Percentiles rank a stretch among this genome's conserved stretches.
Evolutionary conservation across 2,329 filamentous ascomycete genomes (phyloP).

Genomic region (Cryphonectria radicalis): DNA sequence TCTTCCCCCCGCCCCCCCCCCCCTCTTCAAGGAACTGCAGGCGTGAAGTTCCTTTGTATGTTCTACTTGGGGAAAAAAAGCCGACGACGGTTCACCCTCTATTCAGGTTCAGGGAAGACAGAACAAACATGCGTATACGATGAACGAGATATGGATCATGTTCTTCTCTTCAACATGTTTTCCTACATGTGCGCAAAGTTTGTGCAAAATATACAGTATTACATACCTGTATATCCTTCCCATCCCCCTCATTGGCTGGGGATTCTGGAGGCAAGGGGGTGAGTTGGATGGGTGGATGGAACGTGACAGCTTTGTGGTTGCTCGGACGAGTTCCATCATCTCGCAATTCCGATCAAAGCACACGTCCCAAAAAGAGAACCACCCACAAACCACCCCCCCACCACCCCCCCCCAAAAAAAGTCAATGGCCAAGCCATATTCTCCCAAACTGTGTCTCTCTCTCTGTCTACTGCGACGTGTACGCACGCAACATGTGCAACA

Average conservation of each 20-base stretch:
- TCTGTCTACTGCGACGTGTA: not conserved
- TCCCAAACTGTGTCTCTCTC: not conserved
- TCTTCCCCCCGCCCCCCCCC: too few species aligned
- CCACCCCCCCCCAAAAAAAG: not conserved
- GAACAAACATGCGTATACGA: not conserved
- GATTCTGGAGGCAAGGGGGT: not conserved
- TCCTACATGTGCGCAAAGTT: not conserved
- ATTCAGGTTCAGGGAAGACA: not conserved
- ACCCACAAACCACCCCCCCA: too few species aligned
- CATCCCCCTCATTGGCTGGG: not conserved
- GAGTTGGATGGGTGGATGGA: not conserved
- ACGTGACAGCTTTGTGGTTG: not conserved
- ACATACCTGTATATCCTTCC: not conserved
- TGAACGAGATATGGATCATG: not conserved
- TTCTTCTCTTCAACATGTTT: not conserved
- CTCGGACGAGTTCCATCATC: not conserved
- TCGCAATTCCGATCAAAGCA: not conserved
- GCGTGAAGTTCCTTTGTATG: constrained; percentile 8
- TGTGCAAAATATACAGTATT: not conserved
- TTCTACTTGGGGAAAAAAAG: not conserved
- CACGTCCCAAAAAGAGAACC: too few species aligned
- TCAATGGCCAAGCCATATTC: constrained; percentile 1
- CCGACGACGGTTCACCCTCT: not conserved
- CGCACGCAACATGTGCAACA: not conserved
- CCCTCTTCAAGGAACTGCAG: not conserved